Conservation (phyloP, 2,329 filamentous ascomycete genomes). For the Leptosphaerulina australis region DNA sequence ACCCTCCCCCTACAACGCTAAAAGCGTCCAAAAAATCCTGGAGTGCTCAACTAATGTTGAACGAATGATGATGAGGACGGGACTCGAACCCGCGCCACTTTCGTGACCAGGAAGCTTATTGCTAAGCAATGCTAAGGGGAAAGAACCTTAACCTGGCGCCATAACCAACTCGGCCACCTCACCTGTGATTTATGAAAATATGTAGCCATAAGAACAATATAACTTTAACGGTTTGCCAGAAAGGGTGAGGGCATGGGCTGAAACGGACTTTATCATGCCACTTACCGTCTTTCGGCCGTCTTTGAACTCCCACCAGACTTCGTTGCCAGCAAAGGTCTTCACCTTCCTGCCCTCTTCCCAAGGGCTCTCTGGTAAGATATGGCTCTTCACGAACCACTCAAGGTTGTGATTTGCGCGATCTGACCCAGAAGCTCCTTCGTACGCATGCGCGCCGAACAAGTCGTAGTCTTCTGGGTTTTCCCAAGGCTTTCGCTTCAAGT, state of each 20-base stretch:
- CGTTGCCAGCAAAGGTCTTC: constrained; percentile 69
- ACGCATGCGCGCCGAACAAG: constrained; percentile 70
- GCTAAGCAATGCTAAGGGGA: constrained; percentile 25
- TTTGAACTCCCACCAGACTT: constrained; percentile 82
- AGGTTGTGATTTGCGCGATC: constrained; percentile 79
- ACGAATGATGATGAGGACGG: constrained; percentile 50
- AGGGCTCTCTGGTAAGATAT: constrained; percentile 75
- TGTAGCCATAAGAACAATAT: neutral
- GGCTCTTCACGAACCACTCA: constrained; percentile 80
- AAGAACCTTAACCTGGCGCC: constrained; percentile 41
- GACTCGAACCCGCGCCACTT: constrained; percentile 51
- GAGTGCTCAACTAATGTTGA: constrained; percentile 26
- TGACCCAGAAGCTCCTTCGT: constrained; percentile 75
- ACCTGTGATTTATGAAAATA: constrained; percentile 20
- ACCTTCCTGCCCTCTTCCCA: constrained; percentile 74
- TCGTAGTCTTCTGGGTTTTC: constrained; percentile 76
- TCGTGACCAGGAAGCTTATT: constrained; percentile 45
- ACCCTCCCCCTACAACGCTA: constrained; percentile 14
- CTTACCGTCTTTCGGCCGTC: constrained; percentile 71
- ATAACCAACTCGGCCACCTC: constrained; percentile 39
- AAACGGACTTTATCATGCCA: constrained; percentile 19
- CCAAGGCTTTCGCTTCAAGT: constrained; percentile 85
- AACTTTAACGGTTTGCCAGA: too few relatives aligned
- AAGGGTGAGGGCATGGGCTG: too few relatives aligned
- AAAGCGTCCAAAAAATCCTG: constrained; percentile 32